phyloP scores from a whole-genome alignment of 495 filamentous ascomycete genomes.

The Xylaria palmicola region DNA sequence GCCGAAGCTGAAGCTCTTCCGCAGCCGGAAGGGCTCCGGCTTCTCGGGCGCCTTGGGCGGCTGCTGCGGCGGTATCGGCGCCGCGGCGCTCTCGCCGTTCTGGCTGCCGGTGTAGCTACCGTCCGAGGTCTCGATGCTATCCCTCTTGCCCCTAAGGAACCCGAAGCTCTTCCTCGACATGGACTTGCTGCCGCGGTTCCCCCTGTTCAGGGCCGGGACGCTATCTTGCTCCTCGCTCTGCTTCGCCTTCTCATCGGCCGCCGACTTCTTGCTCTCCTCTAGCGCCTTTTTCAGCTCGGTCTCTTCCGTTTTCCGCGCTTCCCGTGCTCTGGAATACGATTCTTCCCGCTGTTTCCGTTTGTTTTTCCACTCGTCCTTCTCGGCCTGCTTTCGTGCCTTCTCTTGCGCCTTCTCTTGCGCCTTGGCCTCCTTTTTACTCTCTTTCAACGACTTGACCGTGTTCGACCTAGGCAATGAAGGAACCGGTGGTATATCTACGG shows the following conservation, averaged over 20 bases:
- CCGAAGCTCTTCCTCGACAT: constrained; percentile 52
- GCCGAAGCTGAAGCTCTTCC: constrained; percentile 57
- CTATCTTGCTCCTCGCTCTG: constrained; percentile 36
- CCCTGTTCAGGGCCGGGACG: constrained; percentile 39
- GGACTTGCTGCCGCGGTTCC: constrained; percentile 39
- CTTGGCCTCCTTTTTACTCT: constrained; percentile 54
- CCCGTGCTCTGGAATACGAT: constrained; percentile 29
- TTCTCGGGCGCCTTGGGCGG: constrained; percentile 21
- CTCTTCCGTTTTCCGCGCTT: constrained; percentile 36
- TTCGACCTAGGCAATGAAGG: constrained; percentile 28
- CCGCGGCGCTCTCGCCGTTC: constrained; percentile 26
- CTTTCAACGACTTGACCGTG: constrained; percentile 47
- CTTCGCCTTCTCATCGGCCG: constrained; percentile 39
- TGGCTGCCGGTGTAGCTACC: constrained; percentile 35
- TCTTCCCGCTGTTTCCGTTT: constrained; percentile 51
- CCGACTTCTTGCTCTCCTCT: constrained; percentile 44
- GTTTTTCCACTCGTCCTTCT: constrained; percentile 63
- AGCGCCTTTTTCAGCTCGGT: constrained; percentile 41
- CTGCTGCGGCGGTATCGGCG: not conserved
- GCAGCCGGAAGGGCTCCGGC: constrained; percentile 34
- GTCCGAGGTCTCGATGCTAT: constrained; percentile 29
- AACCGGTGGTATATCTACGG: constrained; percentile 16
- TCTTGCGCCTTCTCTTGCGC: constrained; percentile 55
- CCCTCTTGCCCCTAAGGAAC: constrained; percentile 38
- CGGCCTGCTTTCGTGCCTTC: constrained; percentile 50